Evolutionary conservation across 2,329 filamentous ascomycete species (phyloP).

Genomic region (Alternaria arborescens): DNA sequence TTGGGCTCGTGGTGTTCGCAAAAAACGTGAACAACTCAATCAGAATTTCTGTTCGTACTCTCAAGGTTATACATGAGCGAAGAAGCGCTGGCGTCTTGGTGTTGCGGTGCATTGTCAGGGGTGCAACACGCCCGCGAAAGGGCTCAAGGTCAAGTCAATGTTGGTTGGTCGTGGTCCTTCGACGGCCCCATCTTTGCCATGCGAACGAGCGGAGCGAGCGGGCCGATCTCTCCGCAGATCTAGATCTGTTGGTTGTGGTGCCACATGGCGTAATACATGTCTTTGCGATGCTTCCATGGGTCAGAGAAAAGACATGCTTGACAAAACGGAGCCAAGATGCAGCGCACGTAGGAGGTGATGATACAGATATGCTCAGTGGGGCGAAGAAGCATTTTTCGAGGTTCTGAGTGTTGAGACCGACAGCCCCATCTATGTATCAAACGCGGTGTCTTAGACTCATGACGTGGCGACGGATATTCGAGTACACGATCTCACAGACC

Average conservation of each 20-base stretch:
- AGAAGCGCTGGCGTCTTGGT: too few species aligned
- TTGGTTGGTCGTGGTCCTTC: conserved; percentile 1
- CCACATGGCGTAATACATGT: background rate
- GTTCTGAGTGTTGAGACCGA: background rate
- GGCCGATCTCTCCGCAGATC: conserved; percentile 2
- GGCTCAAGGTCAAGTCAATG: background rate
- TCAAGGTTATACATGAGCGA: too few species aligned
- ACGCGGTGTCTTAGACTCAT: background rate
- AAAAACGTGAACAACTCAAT: too few species aligned
- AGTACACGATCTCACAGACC: background rate
- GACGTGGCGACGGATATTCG: background rate
- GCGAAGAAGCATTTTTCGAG: background rate
- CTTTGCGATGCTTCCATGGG: background rate
- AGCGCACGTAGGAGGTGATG: background rate
- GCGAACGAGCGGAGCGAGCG: conserved; percentile 15
- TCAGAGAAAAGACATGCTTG: background rate
- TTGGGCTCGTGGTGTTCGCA: background rate
- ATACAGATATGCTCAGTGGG: background rate
- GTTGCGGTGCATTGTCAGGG: background rate
- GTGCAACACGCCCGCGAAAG: background rate
- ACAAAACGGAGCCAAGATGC: background rate
- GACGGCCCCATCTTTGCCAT: conserved; percentile 11
- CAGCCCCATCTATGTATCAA: background rate
- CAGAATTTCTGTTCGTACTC: too few species aligned
- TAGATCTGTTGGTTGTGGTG: background rate